Evolutionary conservation across 257 asterid species (phyloP).

Genomic region (Euphrasia confusa): DNA sequence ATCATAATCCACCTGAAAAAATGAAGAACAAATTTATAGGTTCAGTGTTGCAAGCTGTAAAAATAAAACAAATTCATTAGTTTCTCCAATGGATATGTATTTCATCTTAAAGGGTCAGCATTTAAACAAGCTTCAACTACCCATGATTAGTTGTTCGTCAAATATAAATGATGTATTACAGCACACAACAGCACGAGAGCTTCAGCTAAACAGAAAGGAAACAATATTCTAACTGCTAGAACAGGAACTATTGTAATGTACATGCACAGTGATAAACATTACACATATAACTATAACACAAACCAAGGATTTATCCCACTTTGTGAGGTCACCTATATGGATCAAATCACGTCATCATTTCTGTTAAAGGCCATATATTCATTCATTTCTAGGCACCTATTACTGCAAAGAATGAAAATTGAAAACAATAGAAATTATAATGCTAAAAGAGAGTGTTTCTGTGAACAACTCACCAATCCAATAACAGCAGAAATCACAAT

Average conservation of each 20-base stretch:
- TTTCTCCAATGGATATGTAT: conserved; percentile 17
- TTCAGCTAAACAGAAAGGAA: conserved; percentile 4
- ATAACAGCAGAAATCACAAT: conserved; percentile 95
- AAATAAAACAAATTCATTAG: conserved; percentile 22
- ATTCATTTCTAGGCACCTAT: background rate
- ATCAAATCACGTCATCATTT: background rate
- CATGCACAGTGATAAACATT: background rate
- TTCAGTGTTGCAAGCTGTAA: conserved; percentile 24
- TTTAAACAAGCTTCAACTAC: conserved; percentile 6
- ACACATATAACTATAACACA: background rate
- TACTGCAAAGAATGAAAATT: background rate
- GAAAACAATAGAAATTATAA: background rate
- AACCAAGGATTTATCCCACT: background rate
- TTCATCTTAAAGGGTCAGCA: conserved; percentile 13
- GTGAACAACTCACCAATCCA: conserved; percentile 74
- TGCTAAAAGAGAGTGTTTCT: conserved; percentile 1
- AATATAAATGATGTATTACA: background rate
- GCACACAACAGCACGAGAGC: conserved; percentile 4
- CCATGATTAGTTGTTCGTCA: conserved; percentile 10
- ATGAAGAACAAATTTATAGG: conserved; percentile 19
- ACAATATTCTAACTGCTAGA: conserved; percentile 6
- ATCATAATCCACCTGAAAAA: conserved; percentile 88
- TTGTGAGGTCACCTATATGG: background rate
- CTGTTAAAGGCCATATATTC: background rate
- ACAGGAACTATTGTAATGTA: conserved; percentile 2